Base-by-base conservation (phyloP, 331 rosid genomes). In the Acacia pycnantha region DNA sequence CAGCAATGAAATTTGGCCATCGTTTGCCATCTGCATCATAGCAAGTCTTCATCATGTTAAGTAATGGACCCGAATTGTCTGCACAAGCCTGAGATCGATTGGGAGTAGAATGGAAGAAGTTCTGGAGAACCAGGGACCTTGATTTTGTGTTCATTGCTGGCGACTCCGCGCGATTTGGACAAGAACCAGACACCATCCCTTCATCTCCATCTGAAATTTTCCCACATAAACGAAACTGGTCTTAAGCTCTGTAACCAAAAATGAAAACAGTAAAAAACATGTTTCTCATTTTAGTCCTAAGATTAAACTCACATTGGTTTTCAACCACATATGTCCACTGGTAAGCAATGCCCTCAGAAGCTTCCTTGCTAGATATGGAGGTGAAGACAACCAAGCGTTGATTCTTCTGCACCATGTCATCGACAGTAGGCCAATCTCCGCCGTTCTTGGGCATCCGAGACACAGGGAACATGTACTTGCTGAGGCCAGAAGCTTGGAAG, bases 1-100 rank as follows among this genome's bases (percentile, higher is more conserved):
- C 98, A 21, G 99, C 97, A 46, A 96, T 81, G 89, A 92, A 96
- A 87, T 96, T 96, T 64, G 99, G 87, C 99, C 99, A 96, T 58
- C 99, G 87, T 53, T 90, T 86, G 48, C 87, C 92, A 0, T 94
- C 85, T 29, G 94, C 98, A 37, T 84, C 77, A 35, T 88, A 79
- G 83, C 98, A 96, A 77, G 98, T 89, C 67, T 85, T 85, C 76
- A 81, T 78, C 89, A 87, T 88, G 82, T 44, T 59, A 21, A 86
- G 41, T 43, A 96, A 86, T 72, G 97, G 77, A 83, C 88, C 94
- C 8, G 99, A 96, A 84, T 96, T 96, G 70, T 94, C 92, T 4
- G 83, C 85, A 21, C 99, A 96, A 64, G 87, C 68, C 40, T 70
- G 85, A 15, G 93, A 47, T 41, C 82, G 88, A 80, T 91, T 96